Evolutionary conservation across 352 stramenopile species (phyloP).

Genomic region (Phytophthora quininea): DNA sequence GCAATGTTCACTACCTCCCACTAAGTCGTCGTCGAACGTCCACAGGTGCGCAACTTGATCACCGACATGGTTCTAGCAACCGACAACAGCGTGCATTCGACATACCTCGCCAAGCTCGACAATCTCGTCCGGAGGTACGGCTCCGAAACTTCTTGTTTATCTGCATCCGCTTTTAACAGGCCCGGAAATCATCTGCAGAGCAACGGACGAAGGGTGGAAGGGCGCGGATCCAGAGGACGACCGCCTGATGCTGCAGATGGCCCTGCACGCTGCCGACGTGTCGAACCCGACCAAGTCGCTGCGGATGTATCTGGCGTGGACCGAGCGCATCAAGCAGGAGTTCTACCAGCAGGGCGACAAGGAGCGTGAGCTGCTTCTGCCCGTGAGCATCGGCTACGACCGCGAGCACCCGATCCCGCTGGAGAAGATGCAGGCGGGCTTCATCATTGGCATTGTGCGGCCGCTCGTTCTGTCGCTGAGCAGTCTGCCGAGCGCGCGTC

Average conservation of each 20-base stretch:
- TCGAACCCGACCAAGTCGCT: constrained; percentile 92
- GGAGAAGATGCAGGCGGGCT: constrained; percentile 92
- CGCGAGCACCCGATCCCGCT: constrained; percentile 85
- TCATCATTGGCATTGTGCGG: constrained; percentile 93
- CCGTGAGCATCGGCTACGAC: constrained; percentile 91
- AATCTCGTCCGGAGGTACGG: constrained; percentile 61
- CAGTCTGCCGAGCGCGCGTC: constrained; percentile 51
- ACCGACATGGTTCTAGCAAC: constrained; percentile 90
- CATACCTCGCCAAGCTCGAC: constrained; percentile 82
- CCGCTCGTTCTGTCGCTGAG: constrained; percentile 74
- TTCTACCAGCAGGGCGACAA: constrained; percentile 96
- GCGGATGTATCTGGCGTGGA: constrained; percentile 83
- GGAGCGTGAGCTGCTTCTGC: constrained; percentile 87
- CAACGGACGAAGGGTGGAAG: constrained; percentile 58
- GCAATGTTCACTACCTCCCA: too few relatives aligned
- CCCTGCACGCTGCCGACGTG: constrained; percentile 92
- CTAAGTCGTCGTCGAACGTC: too few relatives aligned
- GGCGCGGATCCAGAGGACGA: constrained; percentile 68
- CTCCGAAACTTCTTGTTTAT: not conserved
- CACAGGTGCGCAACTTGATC: constrained; percentile 73
- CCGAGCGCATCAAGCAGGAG: constrained; percentile 90
- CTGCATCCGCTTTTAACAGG: not conserved
- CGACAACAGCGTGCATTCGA: constrained; percentile 85
- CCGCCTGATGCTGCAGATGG: constrained; percentile 76
- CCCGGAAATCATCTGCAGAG: constrained; percentile 11